Percentiles rank a stretch among this genome's conserved stretches.
Conservation (phyloP, 1,139 yeast species). For the Geotrichum cucujoidarum region DNA sequence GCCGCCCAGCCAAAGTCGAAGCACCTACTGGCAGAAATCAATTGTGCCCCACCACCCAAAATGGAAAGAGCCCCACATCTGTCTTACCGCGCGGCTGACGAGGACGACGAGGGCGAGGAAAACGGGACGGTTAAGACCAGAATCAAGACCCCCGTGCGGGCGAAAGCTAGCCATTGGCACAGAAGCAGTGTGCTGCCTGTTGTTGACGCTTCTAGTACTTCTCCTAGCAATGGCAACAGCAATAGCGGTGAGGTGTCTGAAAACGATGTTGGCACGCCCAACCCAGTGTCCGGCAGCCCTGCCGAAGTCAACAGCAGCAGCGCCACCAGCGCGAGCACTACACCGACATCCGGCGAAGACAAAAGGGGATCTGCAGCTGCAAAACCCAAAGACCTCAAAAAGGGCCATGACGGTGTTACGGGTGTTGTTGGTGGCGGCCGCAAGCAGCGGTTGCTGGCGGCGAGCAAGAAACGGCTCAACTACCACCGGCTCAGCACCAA, state of each 20-base stretch:
- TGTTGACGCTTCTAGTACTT: neutral
- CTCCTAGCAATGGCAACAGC: neutral
- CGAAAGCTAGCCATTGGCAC: too few species aligned
- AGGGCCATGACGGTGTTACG: too few species aligned
- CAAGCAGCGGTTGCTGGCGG: conserved; percentile 4
- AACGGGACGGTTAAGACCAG: neutral
- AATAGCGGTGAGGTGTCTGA: neutral
- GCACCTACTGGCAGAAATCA: too few species aligned
- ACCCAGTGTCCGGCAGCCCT: neutral
- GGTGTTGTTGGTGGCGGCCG: too few species aligned
- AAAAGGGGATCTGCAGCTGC: neutral
- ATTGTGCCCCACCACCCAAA: neutral
- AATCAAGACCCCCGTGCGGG: neutral
- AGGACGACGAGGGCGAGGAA: neutral
- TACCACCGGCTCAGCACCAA: neutral
- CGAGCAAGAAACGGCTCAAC: conserved; percentile 1
- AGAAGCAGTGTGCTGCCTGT: neutral
- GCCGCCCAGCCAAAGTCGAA: neutral
- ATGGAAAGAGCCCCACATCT: too few species aligned
- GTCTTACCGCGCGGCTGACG: too few species aligned
- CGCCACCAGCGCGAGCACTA: too few species aligned
- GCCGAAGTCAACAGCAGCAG: too few species aligned
- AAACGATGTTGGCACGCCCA: neutral
- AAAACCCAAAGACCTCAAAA: neutral
- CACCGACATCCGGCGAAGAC: too few species aligned